Percentiles rank a stretch among this genome's conserved stretches.
Conservation (phyloP, 768 basidiomycete species). For the Kwoniella sp. region DNA sequence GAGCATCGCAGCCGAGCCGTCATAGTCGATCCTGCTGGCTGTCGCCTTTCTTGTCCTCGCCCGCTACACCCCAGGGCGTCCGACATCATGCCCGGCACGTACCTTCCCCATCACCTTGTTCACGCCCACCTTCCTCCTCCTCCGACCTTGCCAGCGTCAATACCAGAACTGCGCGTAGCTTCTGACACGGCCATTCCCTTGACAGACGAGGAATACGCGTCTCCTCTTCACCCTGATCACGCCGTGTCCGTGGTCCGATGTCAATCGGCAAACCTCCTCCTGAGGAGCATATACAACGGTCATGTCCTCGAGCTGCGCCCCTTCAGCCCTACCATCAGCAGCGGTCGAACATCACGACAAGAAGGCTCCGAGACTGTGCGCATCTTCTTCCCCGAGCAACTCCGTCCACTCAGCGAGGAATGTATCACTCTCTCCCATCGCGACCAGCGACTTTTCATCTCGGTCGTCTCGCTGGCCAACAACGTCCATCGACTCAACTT, state of each 20-base stretch:
- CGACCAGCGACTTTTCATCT: conserved; percentile 23
- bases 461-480: conserved; percentile 30
- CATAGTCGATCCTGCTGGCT: no score
- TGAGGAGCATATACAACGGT: conserved; percentile 39
- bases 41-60: no score
- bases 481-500: conserved; percentile 32
- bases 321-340: conserved; percentile 9
- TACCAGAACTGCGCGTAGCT: conserved; percentile 29
- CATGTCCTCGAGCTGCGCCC: conserved; percentile 38
- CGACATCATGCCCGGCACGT: conserved; percentile 30
- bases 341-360: neutral
- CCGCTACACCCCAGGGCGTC: no score
- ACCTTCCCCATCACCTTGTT: conserved; percentile 36
- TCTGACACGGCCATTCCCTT: conserved; percentile 22
- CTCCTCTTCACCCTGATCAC: conserved; percentile 41
- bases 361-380: conserved; percentile 27
- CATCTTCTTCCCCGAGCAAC: conserved; percentile 38
- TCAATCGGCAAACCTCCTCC: conserved; percentile 26
- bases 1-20: no score
- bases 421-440: conserved; percentile 18
- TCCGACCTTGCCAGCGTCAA: conserved; percentile 32
- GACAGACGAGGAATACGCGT: conserved; percentile 4
- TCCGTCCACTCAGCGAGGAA: conserved; percentile 21
- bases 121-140: conserved; percentile 41
- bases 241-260: conserved; percentile 33